Percentiles rank a stretch among this genome's conserved stretches.
These are phyloP conservation scores for Pseudocercospora fijiensis DNA, from an alignment of 2,329 filamentous ascomycete genomes.

Conservation along the genomic window DNA sequence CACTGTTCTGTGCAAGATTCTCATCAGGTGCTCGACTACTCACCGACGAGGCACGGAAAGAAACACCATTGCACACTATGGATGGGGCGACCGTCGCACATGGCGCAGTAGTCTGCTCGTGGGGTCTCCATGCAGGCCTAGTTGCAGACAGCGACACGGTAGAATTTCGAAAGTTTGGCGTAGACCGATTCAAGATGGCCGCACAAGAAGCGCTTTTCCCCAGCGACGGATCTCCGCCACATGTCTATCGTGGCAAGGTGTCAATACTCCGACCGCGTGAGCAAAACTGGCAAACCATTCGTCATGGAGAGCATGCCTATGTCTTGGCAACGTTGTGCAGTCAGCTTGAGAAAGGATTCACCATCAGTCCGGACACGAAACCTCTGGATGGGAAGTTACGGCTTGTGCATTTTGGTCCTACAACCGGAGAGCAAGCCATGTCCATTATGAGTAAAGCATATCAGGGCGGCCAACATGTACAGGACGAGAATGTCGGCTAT, in stretches of 20 bases:
- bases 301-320: conserved; percentile 64
- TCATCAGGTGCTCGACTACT: conserved; percentile 47
- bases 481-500: conserved; percentile 64
- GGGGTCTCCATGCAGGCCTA: conserved; percentile 84
- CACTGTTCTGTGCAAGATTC: conserved; percentile 47
- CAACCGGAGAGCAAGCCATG: conserved; percentile 67
- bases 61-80: conserved; percentile 38
- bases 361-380: conserved; percentile 70
- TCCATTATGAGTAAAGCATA: conserved; percentile 69
- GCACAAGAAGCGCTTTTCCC: conserved; percentile 71
- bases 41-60: conserved; percentile 46
- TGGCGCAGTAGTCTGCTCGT: conserved; percentile 83
- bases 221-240: conserved; percentile 52
- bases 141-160: conserved; percentile 88
- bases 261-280: conserved; percentile 40
- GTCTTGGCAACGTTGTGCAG: conserved; percentile 74
- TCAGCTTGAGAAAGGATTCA: conserved; percentile 77
- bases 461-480: conserved; percentile 56
- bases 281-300: conserved; percentile 38
- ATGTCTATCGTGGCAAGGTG: conserved; percentile 58
- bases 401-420: conserved; percentile 71
- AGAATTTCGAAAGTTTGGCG: conserved; percentile 74
- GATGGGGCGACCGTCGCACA: conserved; percentile 46
- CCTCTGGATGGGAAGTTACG: conserved; percentile 70
- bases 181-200: conserved; percentile 79